Conservation (phyloP, 2,329 filamentous ascomycete genomes). For the Diaporthe sp. region DNA sequence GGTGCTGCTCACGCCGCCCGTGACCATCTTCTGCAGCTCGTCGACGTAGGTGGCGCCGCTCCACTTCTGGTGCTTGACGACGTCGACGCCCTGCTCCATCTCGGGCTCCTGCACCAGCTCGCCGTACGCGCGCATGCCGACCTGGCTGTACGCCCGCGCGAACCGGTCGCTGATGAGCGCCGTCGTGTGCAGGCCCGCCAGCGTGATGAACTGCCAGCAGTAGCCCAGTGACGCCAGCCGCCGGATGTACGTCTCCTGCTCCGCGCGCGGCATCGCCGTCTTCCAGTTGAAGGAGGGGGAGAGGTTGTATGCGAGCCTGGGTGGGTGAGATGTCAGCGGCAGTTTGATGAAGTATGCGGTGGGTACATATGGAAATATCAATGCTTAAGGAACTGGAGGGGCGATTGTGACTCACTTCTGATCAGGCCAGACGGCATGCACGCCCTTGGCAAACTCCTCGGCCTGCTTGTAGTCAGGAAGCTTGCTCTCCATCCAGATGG, state of each 20-base stretch:
- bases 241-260: constrained; percentile 98
- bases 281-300: constrained; percentile 99
- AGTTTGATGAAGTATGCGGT: no score
- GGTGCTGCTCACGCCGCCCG: constrained; percentile 90
- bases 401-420: constrained; percentile 79
- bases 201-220: constrained; percentile 99
- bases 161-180: constrained; percentile 94
- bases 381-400: no score
- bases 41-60: constrained; percentile 95
- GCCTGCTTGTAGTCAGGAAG: constrained; percentile 93
- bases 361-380: no score
- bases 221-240: constrained; percentile 90
- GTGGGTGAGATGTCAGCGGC: no score
- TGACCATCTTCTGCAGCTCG: constrained; percentile 96
- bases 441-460: constrained; percentile 91
- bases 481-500: constrained; percentile 99
- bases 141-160: constrained; percentile 81
- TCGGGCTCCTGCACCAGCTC: constrained; percentile 98
- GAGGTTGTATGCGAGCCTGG: constrained; percentile 89
- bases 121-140: constrained; percentile 96
- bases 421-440: constrained; percentile 95
- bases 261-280: constrained; percentile 88
- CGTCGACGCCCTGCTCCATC: constrained; percentile 90
- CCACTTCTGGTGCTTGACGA: constrained; percentile 99
- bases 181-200: constrained; percentile 95